Evolutionary conservation across 1,139 yeast species (phyloP).

Genomic region (Yamadazyma trypodendri): DNA sequence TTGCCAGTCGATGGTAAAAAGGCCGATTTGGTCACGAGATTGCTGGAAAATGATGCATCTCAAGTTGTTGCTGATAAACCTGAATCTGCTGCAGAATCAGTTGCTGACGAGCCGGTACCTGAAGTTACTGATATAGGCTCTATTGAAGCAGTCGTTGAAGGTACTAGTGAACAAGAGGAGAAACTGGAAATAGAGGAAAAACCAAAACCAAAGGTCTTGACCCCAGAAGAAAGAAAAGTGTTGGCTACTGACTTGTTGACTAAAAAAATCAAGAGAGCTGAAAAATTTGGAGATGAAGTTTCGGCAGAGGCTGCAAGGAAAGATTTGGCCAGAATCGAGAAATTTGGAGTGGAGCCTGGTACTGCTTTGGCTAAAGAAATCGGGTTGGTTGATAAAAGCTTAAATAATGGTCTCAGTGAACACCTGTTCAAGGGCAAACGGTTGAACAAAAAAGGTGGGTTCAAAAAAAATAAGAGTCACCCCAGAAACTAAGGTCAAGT

Average conservation of each 20-base stretch:
- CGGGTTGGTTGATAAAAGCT: conserved; percentile 48
- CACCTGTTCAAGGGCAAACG: conserved; percentile 16
- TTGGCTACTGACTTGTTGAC: conserved; percentile 67
- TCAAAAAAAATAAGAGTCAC: not conserved
- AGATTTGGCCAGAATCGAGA: conserved; percentile 69
- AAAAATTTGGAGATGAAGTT: conserved; percentile 70
- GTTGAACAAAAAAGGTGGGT: conserved; percentile 12
- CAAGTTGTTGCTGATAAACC: conserved; percentile 16
- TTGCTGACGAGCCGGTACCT: conserved; percentile 13
- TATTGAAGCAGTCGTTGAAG: too few species aligned
- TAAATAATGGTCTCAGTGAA: conserved; percentile 20
- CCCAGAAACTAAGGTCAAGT: too few species aligned
- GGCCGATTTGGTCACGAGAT: conserved; percentile 74
- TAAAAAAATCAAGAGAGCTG: conserved; percentile 69
- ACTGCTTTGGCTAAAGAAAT: conserved; percentile 68
- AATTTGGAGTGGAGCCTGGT: conserved; percentile 76
- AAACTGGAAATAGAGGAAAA: conserved; percentile 20
- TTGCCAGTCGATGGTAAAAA: conserved; percentile 79
- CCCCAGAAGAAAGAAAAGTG: conserved; percentile 69
- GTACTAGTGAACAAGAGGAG: too few species aligned
- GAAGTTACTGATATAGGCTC: conserved; percentile 8
- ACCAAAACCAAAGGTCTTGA: conserved; percentile 39
- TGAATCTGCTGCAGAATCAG: conserved; percentile 15
- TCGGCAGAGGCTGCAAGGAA: conserved; percentile 52
- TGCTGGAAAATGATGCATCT: conserved; percentile 37